Base-by-base conservation (phyloP, 305 asterid genomes). In the Rubia tinctorum region DNA sequence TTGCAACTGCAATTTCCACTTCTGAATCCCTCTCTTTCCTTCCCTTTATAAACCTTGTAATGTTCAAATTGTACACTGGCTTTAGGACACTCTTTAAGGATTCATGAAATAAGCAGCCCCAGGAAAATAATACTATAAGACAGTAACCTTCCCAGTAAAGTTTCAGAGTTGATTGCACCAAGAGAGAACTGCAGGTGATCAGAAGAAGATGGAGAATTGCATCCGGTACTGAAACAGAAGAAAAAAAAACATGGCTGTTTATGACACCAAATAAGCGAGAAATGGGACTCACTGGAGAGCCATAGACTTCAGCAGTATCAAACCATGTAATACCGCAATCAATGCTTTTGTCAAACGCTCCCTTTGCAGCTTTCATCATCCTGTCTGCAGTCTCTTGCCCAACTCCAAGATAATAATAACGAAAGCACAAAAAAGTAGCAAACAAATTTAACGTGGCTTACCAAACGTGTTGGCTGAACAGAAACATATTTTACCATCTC, bases 221-320 rank as follows among this genome's bases (percentile, higher is more conserved):
- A 25, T 59, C 9, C 8, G 40, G 67, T 55, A 59, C 68, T n/a
- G 5, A 8, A 56, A 23, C 39, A 61, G 27, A 8, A 20, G n/a
- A n/a, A 23, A 13, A 7, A 30, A 49, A 49, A 59, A 59, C 11
- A 4, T n/a, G 42, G 45, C 9, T 55, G 8, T 20, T 9, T 30
- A 37, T 8, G 37, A 8, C 12, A 47, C 22, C 12, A 25, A 51
- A 44, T 66, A 74, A 47, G 12, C 40, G 51, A 71, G 65, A 75
- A 69, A n/a, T 58, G 30, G 69, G 78, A 73, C 90, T 69, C 77
- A 91, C 97, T 92, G 81, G 81, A 72, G 99, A 89, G 76, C 97
- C 97, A 71, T 94, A 94, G 77, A 94, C 97, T 85, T 94, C 99
- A 44, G 97, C 99, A 60, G 97, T 94, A 73, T 94, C 97, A 71